These are phyloP conservation scores for Blastobotrys ciferrii DNA, from an alignment of 1,139 yeast genomes.

Conservation along the genomic window DNA sequence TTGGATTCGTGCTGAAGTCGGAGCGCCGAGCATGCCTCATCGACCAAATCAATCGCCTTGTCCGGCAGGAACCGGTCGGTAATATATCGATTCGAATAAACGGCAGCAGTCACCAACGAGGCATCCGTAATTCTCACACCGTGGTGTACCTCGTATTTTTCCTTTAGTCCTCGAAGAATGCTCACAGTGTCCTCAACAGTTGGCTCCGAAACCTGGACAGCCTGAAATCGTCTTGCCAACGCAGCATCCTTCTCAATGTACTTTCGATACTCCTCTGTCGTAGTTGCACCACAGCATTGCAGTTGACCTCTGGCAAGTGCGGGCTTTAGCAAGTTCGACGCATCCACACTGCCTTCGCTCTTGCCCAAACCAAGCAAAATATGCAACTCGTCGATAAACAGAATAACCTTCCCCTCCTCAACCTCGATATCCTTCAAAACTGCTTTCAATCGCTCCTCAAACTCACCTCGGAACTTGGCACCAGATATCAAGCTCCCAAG, in stretches of 20 bases:
- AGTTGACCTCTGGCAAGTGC: slow-evolving; percentile 90
- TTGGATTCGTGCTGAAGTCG: slow-evolving; percentile 94
- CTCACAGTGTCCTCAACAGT: slow-evolving; percentile 88
- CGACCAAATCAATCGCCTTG: slow-evolving; percentile 93
- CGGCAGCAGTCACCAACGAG: slow-evolving; percentile 92
- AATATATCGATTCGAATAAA: slow-evolving; percentile 83
- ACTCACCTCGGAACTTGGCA: slow-evolving; percentile 93
- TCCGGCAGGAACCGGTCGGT: slow-evolving; percentile 92
- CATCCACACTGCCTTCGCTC: slow-evolving; percentile 94
- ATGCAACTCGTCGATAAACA: slow-evolving; percentile 92
- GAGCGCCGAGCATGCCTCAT: slow-evolving; percentile 94
- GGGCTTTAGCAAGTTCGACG: slow-evolving; percentile 88
- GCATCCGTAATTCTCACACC: slow-evolving; percentile 96
- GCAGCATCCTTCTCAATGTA: slow-evolving; percentile 93
- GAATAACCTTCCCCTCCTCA: slow-evolving; percentile 70
- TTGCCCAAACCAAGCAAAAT: slow-evolving; percentile 89
- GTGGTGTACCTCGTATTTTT: slow-evolving; percentile 93
- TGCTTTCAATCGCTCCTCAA: slow-evolving; percentile 82
- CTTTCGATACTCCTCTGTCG: slow-evolving; percentile 80
- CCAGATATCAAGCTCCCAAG: slow-evolving; percentile 89
- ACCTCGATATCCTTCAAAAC: slow-evolving; percentile 87
- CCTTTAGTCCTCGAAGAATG: slow-evolving; percentile 88
- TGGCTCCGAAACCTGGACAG: slow-evolving; percentile 88
- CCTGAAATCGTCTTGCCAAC: slow-evolving; percentile 85
- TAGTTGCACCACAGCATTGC: slow-evolving; percentile 96